Base-by-base conservation (phyloP, 495 filamentous ascomycete species). In the Bacidia gigantensis region DNA sequence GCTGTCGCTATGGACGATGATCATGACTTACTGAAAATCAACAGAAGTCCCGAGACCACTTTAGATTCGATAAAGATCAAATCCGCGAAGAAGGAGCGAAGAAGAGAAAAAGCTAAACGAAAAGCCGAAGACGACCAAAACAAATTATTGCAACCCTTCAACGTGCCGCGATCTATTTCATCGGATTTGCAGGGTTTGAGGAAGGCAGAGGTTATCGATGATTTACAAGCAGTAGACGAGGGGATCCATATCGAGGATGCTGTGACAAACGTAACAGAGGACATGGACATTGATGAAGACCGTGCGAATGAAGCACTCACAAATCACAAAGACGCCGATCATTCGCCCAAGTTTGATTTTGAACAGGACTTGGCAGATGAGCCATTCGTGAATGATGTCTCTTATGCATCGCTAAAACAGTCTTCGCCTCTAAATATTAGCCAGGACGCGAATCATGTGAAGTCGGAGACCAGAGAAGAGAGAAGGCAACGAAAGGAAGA, bases 101-200 rank as follows among this genome's bases (percentile, higher is more conserved):
- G 24, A 9, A 35, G 17, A 25, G 52, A 55, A 20, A 26, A 35
- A 17, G 47, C 39, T 11, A 56, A 51, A 18, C 53, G 43, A 11
- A 32, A 46, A 51, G 53, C 26, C 20, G 47, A 56, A 38, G 43
- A 51, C 3, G 35, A 32, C 20, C 53, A 46, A 14, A 51, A 44
- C 2, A 49, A 32, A 42, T 21, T 42, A 18, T 3, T 21, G 35
- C 32, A 52, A 41, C 32, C 40, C 10, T 52, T 44, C 20, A n/a
- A 11, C n/a, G 21, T 44, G n/a, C 32, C 32, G 20, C 35, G 40
- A 14, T 51, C 49, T 32, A 18, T n/a, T 3, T 46, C 25, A 7
- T 42, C 44, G 20, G 20, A 7, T 5, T 5, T 5, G 14, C 12
- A n/a, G 17, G 41, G 20, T 18, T 9, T 7, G 17, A 9, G 9